phyloP scores from a whole-genome alignment of 192 early-diverging fungal genomes.

The Rhizoclosmatium globosum region DNA sequence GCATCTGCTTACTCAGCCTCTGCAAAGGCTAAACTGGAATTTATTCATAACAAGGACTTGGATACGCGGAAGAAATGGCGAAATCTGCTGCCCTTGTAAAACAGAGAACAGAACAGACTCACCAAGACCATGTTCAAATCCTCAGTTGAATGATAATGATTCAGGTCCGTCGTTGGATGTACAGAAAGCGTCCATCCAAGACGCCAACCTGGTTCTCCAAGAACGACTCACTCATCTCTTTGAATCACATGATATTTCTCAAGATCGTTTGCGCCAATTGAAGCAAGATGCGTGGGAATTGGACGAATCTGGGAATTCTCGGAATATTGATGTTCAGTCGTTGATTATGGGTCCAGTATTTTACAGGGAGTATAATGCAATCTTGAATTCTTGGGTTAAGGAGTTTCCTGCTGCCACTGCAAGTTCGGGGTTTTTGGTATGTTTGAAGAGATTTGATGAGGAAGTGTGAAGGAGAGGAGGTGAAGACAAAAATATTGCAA shows the following conservation, averaged over 20 bases:
- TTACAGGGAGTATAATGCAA: not conserved
- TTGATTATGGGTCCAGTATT: constrained; percentile 21
- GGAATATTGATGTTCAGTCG: constrained; percentile 3
- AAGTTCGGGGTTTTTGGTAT: constrained; percentile 15
- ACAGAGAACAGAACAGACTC: not conserved
- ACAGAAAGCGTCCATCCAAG: not conserved
- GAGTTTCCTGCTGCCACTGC: not conserved
- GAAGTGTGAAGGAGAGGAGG: not conserved
- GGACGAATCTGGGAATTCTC: not conserved
- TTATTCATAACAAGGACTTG: not conserved
- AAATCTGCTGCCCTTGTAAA: not conserved
- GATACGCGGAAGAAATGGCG: constrained; percentile 13
- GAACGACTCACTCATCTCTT: constrained; percentile 4
- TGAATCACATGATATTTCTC: constrained; percentile 6
- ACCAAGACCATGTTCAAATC: not conserved
- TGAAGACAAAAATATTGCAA: not conserved
- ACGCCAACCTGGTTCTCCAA: not conserved
- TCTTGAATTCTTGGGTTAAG: not conserved
- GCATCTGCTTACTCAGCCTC: too few relatives aligned
- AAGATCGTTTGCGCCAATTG: not conserved
- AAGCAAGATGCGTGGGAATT: not conserved
- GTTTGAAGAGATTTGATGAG: too few relatives aligned
- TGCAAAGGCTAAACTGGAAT: too few relatives aligned
- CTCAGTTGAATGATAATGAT: not conserved
- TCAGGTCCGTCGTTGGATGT: too few relatives aligned